These are phyloP conservation scores for Calcarisporium arbuscula DNA, from an alignment of 2,329 filamentous ascomycete species.

Conservation along the genomic window DNA sequence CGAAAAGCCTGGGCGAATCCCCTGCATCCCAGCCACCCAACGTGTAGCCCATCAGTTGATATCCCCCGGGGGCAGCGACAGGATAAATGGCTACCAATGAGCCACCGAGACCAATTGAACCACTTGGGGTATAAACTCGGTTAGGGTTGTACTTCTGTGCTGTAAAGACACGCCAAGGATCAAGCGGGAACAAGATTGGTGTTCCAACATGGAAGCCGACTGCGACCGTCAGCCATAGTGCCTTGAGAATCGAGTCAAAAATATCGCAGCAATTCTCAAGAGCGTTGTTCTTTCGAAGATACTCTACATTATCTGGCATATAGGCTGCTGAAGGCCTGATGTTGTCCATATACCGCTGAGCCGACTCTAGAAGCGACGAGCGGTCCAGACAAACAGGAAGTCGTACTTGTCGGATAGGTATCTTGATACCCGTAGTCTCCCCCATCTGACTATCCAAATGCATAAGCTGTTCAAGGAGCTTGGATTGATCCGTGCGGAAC, in stretches of 20 bases:
- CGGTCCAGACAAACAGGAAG: conserved; percentile 25
- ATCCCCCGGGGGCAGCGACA: conserved; percentile 31
- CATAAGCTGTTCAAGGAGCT: conserved; percentile 8
- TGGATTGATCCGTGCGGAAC: conserved; percentile 9
- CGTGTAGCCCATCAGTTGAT: conserved; percentile 27
- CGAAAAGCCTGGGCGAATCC: conserved; percentile 22
- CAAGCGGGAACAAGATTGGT: conserved; percentile 23
- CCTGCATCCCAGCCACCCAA: conserved; percentile 27
- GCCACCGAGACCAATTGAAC: conserved; percentile 30
- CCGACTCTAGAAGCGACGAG: conserved; percentile 26
- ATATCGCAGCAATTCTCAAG: conserved; percentile 23
- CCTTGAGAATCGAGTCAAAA: conserved; percentile 24
- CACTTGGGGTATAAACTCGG: conserved; percentile 26
- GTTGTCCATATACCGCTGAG: conserved; percentile 54
- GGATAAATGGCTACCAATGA: conserved; percentile 29
- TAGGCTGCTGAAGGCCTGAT: conserved; percentile 53
- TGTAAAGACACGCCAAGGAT: conserved; percentile 16
- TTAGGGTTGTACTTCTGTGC: conserved; percentile 27
- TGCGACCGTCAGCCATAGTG: conserved; percentile 22
- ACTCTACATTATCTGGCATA: conserved; percentile 53
- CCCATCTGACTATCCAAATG: conserved; percentile 11
- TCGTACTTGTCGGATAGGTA: conserved; percentile 17
- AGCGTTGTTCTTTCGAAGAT: conserved; percentile 32
- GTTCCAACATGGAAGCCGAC: conserved; percentile 30
- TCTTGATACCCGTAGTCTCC: conserved; percentile 11